Base-by-base conservation (phyloP, 257 asterid genomes). In the Salvia splendens region DNA sequence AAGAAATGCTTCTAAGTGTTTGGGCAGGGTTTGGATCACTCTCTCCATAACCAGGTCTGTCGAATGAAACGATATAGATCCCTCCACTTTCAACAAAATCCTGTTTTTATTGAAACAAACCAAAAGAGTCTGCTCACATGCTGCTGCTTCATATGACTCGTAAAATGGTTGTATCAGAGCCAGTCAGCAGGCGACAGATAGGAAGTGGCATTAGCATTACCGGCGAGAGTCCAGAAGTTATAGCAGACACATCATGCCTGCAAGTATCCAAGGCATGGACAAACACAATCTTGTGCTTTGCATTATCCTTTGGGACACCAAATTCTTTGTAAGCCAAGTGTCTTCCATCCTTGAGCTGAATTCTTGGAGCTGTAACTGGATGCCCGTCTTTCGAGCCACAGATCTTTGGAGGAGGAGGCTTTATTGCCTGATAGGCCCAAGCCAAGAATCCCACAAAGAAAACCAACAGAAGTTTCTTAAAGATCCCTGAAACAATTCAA, bases 21-120 rank as follows among this genome's bases (percentile, higher is more conserved):
- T 82, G 81, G 12, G 65, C 70, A 11, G 95, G 93, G 75, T 87
- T 75, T 66, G 97, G 97, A 70, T 85, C 95, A 69, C 98, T 93
- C 81, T 93, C 95, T 45, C 97, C 97, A 79, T 93, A 93, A 70
- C 98, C 98, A 43, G 98, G 90, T 60, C 97, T 82, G 69, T 93
- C 98, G 48, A 93, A 82, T 14, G 97, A 82, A 58, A 89, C 89
- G 6, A 88, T 72, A 80, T 87, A 81, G 49, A 92, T 69, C 63
- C 87, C 90, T 73, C 85, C 62, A 69, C 77, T 83, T 72, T 89
- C 86, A 41, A 84, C 61, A 16, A 83, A 55, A 70, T 84, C 97
- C 98, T 24, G 30, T 24, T 24, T 24, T 1, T 24, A 20, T 20
- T 20, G 30, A 24, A 2, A 2, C n/a, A 24, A 24, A 24, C 2